Evolutionary conservation across 441 rosid genomes (phyloP).

Genomic region (Brassica balearica): DNA sequence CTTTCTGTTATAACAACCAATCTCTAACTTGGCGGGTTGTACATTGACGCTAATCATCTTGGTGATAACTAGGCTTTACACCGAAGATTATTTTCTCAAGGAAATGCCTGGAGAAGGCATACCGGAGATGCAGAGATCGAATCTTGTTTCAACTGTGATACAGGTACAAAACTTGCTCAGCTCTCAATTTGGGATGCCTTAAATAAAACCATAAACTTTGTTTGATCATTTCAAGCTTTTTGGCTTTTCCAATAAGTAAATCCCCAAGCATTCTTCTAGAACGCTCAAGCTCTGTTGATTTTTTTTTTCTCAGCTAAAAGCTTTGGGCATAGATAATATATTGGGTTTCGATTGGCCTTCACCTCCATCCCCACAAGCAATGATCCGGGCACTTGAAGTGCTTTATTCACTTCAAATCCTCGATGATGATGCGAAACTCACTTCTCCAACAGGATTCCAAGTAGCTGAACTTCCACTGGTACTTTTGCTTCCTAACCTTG

Average conservation of each 20-base stretch:
- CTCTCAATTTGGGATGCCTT: constrained; percentile 1
- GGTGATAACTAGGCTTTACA: constrained; percentile 69
- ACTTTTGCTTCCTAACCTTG: constrained; percentile 27
- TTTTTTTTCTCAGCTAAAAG: constrained; percentile 66
- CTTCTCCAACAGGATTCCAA: constrained; percentile 96
- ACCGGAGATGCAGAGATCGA: constrained; percentile 97
- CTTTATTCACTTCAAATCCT: constrained; percentile 92
- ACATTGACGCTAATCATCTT: constrained; percentile 1
- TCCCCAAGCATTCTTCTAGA: not conserved
- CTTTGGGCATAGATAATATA: constrained; percentile 95
- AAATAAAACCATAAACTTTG: not conserved
- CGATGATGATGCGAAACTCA: constrained; percentile 97
- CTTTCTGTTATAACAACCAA: not conserved
- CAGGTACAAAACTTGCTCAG: constrained; percentile 60
- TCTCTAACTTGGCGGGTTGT: not conserved
- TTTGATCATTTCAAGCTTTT: not conserved
- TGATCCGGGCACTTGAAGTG: constrained; percentile 94
- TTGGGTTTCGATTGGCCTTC: constrained; percentile 98
- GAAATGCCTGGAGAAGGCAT: constrained; percentile 88
- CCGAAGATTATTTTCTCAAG: constrained; percentile 82
- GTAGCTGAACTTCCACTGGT: constrained; percentile 97
- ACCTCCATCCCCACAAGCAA: constrained; percentile 90
- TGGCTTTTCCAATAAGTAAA: constrained; percentile 8
- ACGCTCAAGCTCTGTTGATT: constrained; percentile 29
- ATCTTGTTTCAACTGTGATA: constrained; percentile 86